Base-by-base conservation (phyloP, 225 moss, liverwort and hornwort genomes). In the Bryum argenteum region DNA sequence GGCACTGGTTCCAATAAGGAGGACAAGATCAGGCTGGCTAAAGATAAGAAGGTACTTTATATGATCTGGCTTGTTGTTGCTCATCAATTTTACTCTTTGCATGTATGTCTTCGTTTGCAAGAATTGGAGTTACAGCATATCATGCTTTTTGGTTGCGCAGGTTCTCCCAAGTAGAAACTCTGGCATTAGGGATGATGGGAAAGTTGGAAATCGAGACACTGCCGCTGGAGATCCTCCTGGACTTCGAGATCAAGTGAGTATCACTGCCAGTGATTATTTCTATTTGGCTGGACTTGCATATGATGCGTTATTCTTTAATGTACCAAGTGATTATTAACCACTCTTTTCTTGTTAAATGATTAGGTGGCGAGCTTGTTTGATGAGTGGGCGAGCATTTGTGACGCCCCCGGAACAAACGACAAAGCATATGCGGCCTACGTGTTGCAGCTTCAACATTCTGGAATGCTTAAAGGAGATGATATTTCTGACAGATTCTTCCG, bases 381-480 rank as follows among this genome's bases (percentile, higher is more conserved):
- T 53, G 92, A 98, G 38, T 98, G 98, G 98, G 87, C 91, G 58
- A 89, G 83, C 63, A 91, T 94, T 69, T 98, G 98, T 78, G 94
- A 98, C 57, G 75, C 81, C 37, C 89, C 98, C 57, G 90, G 79
- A 82, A 80, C 88, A 59, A 98, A 83, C 63, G 98, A 98, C 59
- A 92, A 94, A 71, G 87, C 90, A 8, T 98, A 92, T 77, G 92
- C 94, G 26, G 88, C 87, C 58, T 98, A 92, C 54, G 83, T 98
- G 73, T 92, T 91, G 45, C 92, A 93, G 67, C 98, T 98, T 71
- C 98, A 98, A 75, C 91, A 87, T 61, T 88, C 92, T 45, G 98
- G 94, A 74, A 89, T 98, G 89, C 85, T 98, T 10, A 94, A 94
- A 88, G 94, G 90, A 65, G 98, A 98, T 74, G 98, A 98, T 71